Percentiles rank a stretch among this genome's conserved stretches.
These are phyloP conservation scores for Alternaria triticina DNA, from an alignment of 2,329 filamentous ascomycete species.

Conservation along the genomic window DNA sequence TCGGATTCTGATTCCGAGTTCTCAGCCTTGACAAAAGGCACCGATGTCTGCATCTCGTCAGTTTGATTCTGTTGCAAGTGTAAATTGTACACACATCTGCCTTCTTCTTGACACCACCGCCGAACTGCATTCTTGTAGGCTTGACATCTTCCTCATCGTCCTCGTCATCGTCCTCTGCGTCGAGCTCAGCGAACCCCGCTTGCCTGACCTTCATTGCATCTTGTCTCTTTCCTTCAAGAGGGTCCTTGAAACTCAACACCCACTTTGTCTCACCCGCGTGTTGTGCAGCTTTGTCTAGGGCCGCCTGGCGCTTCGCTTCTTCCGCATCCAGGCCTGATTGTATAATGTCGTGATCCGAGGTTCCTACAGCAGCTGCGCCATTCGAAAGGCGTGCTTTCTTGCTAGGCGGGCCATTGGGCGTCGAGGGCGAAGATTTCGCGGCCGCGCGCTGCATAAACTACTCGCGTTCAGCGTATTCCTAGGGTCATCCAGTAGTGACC, in stretches of 20 bases:
- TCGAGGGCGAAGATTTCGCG: conserved; percentile 61
- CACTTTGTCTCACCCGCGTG: conserved; percentile 75
- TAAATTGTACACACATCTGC: conserved; percentile 3
- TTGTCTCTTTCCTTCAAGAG: conserved; percentile 50
- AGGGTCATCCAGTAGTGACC: not conserved
- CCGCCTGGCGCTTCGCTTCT: conserved; percentile 66
- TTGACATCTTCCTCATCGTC: conserved; percentile 40
- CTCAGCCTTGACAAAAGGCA: conserved; percentile 24
- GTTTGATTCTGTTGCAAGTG: not conserved
- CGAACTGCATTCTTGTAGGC: conserved; percentile 57
- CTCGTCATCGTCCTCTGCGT: conserved; percentile 48
- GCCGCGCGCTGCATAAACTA: conserved; percentile 91
- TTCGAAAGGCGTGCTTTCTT: conserved; percentile 69
- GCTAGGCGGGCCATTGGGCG: conserved; percentile 59
- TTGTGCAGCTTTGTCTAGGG: conserved; percentile 65
- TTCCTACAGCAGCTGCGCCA: conserved; percentile 43
- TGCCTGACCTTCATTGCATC: conserved; percentile 61
- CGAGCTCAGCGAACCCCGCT: conserved; percentile 62
- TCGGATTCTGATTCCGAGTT: conserved; percentile 33
- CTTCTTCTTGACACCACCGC: conserved; percentile 54
- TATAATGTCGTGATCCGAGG: conserved; percentile 63
- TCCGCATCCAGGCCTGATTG: conserved; percentile 70
- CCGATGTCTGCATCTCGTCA: conserved; percentile 30
- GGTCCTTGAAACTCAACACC: conserved; percentile 68
- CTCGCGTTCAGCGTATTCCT: conserved; percentile 13